Evolutionary conservation across 225 moss, liverwort and hornwort species (phyloP), one percentile per base, ranked within the genome.

Genomic region (Bryum argenteum): DNA sequence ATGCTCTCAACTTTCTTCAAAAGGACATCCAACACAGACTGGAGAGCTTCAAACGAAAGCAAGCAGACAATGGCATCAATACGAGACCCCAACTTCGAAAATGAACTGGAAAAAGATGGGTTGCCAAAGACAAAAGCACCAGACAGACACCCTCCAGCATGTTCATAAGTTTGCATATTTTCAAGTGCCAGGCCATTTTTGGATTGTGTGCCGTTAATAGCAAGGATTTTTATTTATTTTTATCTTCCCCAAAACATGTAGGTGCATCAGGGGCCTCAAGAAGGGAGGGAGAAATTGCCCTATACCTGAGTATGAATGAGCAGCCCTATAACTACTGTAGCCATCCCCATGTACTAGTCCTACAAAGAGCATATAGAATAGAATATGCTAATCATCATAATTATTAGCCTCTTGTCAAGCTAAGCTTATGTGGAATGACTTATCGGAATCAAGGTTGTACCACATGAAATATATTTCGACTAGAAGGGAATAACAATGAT

Each of bases 41-140:
- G 1, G 26, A 77, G 57, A 77, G 57, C 52, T 59, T 65, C 65
- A 58, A 40, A 65, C 18, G 13, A 53, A 4, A 21, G 16, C 17
- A 17, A 48, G 16, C 44, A 63, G 38, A 63, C 33, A 57, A 24
- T 33, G 22, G 54, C 55, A 69, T 54, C 55, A n/a, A 17, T 1
- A 69, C 55, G 37, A n/a, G 63, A 76, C 54, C 38, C 38, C 40
- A 15, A 4, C 39, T 22, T 41, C 53, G 9, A 21, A 65, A 72
- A 47, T 14, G 37, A 61, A 10, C 47, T 78, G 40, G 61, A 73
- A 78, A n/a, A 71, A 72, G 62, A 23, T 48, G 73, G n/a, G n/a
- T 48, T 56, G 72, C 62, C 61, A 47, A 47, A 67, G 67, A 73
- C 73, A 73, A 78, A 66, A 72, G 24, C 39, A 54, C 47, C 67